Evolutionary conservation across 768 basidiomycete species (phyloP), one percentile per base, ranked within the genome.

Genomic region (Termitomyces sp.): DNA sequence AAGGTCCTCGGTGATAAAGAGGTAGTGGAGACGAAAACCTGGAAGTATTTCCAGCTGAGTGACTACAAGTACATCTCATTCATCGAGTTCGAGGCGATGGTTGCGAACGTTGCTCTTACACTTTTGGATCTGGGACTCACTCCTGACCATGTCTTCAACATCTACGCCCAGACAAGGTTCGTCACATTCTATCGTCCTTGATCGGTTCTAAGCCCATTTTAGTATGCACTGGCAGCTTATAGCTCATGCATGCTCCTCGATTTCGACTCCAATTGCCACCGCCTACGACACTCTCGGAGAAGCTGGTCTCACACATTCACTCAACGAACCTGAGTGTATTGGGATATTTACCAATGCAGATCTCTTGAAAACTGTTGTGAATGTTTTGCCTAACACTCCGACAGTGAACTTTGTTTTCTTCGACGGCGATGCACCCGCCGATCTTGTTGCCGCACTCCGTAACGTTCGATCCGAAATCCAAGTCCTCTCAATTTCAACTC

Each of bases 281-380:
- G 94, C 95, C 0, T 98, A 99, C 72, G 96, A 97, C 67, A 96
- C 93, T 2, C 87, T 98, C 22, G 95, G 96, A 54, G 88, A 90
- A 68, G 75, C 82, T 1, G 94, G 96, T 51, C 85, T 99, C 20
- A 76, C 86, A 2, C 94, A 98, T 72, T 94, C 96, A 0, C 83
- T 98, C 58, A 90, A 92, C 69, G 80, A 79, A 59, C 92, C 95
- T 6, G 77, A 86, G 47, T 94, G 90, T 62, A 79, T 84, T 24
- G 89, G 85, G 57, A 77, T 98, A 67, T 97, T 92, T 75, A 96
- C 94, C 61, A 96, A 99, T 65, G 88, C 90, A 41, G 90, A 94
- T 29, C 86, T 99, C 22, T 84, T 99, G 42, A 82, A 82, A 15
- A 91, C 85, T 22, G 76, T 98, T 45, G 73, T 80, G 44, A 83